Percentiles rank a stretch among this genome's conserved stretches.
Conservation (phyloP, 108 stramenopile species). For the Schizochytrium sp. region DNA sequence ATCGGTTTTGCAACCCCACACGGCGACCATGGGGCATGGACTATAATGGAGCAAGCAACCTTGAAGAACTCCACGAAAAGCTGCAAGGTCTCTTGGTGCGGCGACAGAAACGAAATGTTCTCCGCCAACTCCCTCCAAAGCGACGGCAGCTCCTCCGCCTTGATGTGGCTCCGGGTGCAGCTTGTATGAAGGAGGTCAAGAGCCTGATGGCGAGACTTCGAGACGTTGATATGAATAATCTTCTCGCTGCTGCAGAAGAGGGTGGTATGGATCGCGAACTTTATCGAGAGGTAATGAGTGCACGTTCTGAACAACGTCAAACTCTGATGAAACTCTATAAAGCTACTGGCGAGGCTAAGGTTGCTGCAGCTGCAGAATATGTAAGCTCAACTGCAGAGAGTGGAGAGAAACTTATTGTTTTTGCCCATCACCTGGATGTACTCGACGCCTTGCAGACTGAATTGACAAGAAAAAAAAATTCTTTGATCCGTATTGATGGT, state of each 20-base stretch:
- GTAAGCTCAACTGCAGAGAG: slow-evolving; percentile 82
- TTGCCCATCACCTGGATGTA: slow-evolving; percentile 93
- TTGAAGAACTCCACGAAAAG: slow-evolving; percentile 89
- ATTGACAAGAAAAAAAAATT: slow-evolving; percentile 76
- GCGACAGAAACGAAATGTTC: slow-evolving; percentile 90
- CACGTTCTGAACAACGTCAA: slow-evolving; percentile 76
- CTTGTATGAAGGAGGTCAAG: slow-evolving; percentile 72
- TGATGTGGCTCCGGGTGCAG: slow-evolving; percentile 62
- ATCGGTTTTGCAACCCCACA: slow-evolving; percentile 82
- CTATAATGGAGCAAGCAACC: slow-evolving; percentile 78
- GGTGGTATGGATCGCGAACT: slow-evolving; percentile 6
- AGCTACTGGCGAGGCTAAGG: slow-evolving; percentile 84
- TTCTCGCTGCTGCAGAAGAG: neutral
- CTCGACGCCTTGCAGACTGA: slow-evolving; percentile 82
- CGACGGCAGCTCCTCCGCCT: slow-evolving; percentile 82
- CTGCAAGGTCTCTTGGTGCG: slow-evolving; percentile 94
- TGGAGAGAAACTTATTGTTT: slow-evolving; percentile 91
- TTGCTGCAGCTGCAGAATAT: slow-evolving; percentile 81
- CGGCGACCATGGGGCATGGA: slow-evolving; percentile 82
- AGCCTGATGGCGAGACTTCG: slow-evolving; percentile 70
- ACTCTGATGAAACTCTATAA: slow-evolving; percentile 87
- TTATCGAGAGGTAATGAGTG: slow-evolving; percentile 69
- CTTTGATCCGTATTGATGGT: slow-evolving; percentile 94
- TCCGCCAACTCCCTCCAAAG: slow-evolving; percentile 89
- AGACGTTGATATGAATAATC: slow-evolving; percentile 69